Evolutionary conservation across 331 rosid species (phyloP).

Genomic region (Pyrus hybrid): DNA sequence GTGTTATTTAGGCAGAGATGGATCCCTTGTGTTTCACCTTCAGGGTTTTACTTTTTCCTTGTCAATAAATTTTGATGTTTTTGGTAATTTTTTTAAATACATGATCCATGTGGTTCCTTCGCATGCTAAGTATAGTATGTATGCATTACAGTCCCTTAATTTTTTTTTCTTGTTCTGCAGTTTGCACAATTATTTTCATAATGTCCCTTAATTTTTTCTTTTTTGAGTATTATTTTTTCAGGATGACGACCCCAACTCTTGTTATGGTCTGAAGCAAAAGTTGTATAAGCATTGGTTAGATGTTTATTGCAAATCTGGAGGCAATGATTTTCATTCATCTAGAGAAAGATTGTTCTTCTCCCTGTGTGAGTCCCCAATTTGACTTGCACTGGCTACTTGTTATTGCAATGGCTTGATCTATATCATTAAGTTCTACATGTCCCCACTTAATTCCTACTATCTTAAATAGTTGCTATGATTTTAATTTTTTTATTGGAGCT

Average conservation of each 20-base stretch:
- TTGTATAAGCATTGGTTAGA: constrained; percentile 79
- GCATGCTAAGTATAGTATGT: not conserved
- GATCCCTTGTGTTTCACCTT: not conserved
- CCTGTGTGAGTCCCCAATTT: constrained; percentile 49
- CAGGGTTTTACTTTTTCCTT: not conserved
- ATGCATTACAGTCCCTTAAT: not conserved
- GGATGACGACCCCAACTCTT: constrained; percentile 39
- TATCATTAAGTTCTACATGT: not conserved
- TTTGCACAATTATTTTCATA: not conserved
- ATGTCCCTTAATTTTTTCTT: not conserved
- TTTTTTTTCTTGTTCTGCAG: not conserved
- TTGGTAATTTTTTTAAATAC: not conserved
- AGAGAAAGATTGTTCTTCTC: constrained; percentile 57
- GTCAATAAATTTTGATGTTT: not conserved
- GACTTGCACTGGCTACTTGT: not conserved
- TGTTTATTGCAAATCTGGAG: constrained; percentile 54
- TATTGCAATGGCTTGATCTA: not conserved
- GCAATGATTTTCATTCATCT: constrained; percentile 53
- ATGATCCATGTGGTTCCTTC: not conserved
- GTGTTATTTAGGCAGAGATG: not conserved
- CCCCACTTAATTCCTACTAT: not conserved
- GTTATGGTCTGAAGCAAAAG: constrained; percentile 41
- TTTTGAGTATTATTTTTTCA: constrained; percentile 17
- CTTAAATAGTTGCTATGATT: not conserved
- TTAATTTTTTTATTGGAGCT: not conserved